A percentile compares a stretch with the other conserved stretches of the same genome.
Conservation (phyloP, 2,329 filamentous ascomycete genomes). For the Xylaria sp. region DNA sequence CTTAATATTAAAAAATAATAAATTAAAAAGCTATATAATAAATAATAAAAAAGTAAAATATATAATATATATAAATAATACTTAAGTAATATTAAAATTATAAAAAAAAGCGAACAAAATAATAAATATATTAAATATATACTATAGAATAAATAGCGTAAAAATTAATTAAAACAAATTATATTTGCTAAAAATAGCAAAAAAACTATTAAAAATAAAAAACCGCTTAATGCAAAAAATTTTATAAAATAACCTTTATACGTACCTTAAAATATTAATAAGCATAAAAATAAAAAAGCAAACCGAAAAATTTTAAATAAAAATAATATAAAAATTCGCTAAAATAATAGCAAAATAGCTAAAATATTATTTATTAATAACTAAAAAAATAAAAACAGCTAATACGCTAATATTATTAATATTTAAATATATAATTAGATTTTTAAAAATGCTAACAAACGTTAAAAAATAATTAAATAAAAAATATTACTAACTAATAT, state of each 20-base stretch:
- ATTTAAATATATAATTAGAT: not conserved
- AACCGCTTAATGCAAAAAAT: not conserved
- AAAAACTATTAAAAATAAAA: too few species aligned
- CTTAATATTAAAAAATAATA: too few species aligned
- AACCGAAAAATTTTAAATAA: not conserved
- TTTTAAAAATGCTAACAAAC: not conserved
- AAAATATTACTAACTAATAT: not conserved
- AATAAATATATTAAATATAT: not conserved
- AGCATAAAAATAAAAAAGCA: not conserved
- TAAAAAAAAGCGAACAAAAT: not conserved
- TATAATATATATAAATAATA: not conserved
- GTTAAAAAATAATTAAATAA: constrained; percentile 5
- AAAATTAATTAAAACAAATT: constrained; percentile 3
- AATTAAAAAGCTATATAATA: too few species aligned
- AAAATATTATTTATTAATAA: constrained; percentile 4
- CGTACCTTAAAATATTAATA: not conserved
- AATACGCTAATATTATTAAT: constrained; percentile 1
- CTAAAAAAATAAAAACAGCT: not conserved
- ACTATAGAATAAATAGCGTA: not conserved
- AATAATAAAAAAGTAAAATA: constrained; percentile 3
- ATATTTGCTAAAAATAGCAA: not conserved
- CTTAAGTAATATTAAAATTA: not conserved
- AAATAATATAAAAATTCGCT: not conserved
- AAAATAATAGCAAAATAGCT: not conserved
- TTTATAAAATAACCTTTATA: constrained; percentile 5